Evolutionary conservation across 1,284 basidiomycete species (phyloP), one percentile per base, ranked within the genome.

Genomic region (Kwoniella shivajii): DNA sequence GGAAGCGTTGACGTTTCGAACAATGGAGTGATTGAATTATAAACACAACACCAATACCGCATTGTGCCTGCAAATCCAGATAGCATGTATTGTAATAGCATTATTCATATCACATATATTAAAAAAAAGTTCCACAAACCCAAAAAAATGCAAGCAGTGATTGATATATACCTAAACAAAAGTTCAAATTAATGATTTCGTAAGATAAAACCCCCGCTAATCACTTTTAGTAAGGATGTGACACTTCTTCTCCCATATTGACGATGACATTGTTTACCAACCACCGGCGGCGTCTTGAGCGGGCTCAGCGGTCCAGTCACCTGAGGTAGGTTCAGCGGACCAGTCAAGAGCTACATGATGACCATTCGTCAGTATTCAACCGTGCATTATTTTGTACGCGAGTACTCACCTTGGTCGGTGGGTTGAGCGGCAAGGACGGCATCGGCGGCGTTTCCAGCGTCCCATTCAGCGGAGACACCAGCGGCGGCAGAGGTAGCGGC

Each of bases 391-490:
- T 29, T 71, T 14, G 9, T 4, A 51, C 24, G 18, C 9, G 16
- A 18, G 27, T 7, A 77, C 87, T 88, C 85, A 74, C 85, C 85
- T 44, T 86, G 87, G 63, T 84, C 82, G 66, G 85, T 86, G 73
- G 92, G 82, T 66, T 84, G 84, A 63, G 90, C 89, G 79, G 90
- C 90, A 78, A 92, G 88, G 64, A 86, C 85, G 54, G 85, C 87
- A 71, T 86, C 83, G 55, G 84, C 76, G 51, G 87, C 86, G 74
- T 86, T 82, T 56, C 84, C 76, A 47, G 87, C 87, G 68, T 90
- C 88, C 90, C 91, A 93, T 73, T 93, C 90, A 48, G 82, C 72
- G 26, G 80, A 74, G 63, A 79, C 78, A 55, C 79, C 79, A 55
- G 65, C 56, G 42, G 70, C 74, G 24, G 80, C 75, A 65, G 78